phyloP scores from a whole-genome alignment of 306 rosid species.

The Adenanthera pavonina region DNA sequence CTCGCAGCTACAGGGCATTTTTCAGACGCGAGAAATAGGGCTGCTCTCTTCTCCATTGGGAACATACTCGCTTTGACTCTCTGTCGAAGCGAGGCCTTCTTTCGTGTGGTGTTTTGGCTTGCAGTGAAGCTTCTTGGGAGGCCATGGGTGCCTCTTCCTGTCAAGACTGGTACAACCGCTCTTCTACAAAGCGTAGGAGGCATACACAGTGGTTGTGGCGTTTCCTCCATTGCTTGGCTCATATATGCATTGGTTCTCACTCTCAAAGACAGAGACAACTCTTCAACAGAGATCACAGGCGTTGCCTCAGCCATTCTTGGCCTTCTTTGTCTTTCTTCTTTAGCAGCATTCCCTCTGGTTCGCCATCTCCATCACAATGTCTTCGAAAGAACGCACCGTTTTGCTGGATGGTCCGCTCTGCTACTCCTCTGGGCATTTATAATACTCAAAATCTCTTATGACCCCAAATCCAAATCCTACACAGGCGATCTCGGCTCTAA shows the following conservation, averaged over 20 bases:
- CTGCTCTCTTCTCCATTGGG: constrained; percentile 50
- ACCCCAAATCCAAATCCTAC: constrained; percentile 47
- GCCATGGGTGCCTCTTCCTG: constrained; percentile 49
- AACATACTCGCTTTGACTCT: constrained; percentile 52
- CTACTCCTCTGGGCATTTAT: constrained; percentile 55
- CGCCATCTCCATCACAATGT: constrained; percentile 66
- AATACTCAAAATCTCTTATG: constrained; percentile 44
- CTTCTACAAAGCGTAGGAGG: constrained; percentile 64
- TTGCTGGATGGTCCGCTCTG: constrained; percentile 58
- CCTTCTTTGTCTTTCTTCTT: constrained; percentile 55
- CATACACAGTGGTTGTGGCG: constrained; percentile 62
- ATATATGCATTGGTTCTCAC: constrained; percentile 49
- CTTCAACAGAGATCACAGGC: constrained; percentile 46
- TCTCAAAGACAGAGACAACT: constrained; percentile 41
- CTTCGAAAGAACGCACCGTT: constrained; percentile 57
- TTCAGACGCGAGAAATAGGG: constrained; percentile 46
- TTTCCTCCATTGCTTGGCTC: constrained; percentile 62
- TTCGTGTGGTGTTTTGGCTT: constrained; percentile 50
- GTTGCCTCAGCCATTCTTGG: constrained; percentile 51
- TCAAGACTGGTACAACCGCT: constrained; percentile 51
- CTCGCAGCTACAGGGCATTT: constrained; percentile 50
- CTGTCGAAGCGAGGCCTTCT: constrained; percentile 56
- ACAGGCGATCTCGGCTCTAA: constrained; percentile 4
- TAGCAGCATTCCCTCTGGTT: constrained; percentile 60
- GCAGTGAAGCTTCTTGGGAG: constrained; percentile 44